Base-by-base conservation (phyloP, 2,329 filamentous ascomycete species). In the Scytalidium lignicola region DNA sequence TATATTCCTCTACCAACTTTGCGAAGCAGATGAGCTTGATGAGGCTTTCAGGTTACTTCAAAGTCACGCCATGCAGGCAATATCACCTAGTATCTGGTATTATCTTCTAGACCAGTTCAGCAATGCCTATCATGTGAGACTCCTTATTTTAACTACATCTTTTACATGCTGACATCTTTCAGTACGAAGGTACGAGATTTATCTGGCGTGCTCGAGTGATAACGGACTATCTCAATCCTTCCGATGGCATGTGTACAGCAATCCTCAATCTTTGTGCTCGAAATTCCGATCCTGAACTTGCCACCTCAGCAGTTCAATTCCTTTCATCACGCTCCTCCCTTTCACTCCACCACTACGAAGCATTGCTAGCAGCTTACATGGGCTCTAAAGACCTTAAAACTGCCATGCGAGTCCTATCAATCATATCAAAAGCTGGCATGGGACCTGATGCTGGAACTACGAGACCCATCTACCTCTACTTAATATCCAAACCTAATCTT, bases 101-200 rank as follows among this genome's bases (percentile, higher is more conserved):
- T 81, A 85, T 58, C 68, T 93, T 26, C 74, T 97, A n/a, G 88
- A 91, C 55, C 70, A 74, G n/a, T 90, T 88, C 51, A 85, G 84
- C 55, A 74, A 76, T 44, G 74, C 74, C 21, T 75, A 78, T 48
- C 80, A 87, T 62, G 74, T 75, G 85, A 62, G 73, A 70, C 18
- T 41, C 10, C 39, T 18, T 20, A 13, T 46, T 22, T 56, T 60
- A 44, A 61, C 23, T 47, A 6, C 43, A 3, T 42, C 17, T 40
- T 21, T 41, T 39, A 37, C 15, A 17, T 42, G 40, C 40, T 47
- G 17, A 50, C 40, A 13, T 18, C 48, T 52, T 32, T 40, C 70
- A 86, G 67, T 76, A 86, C 58, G 72, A 80, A 18, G 82, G 83
- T 21, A 85, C 85, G 1, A 72, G 71, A 29, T 85, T 82, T 51